Conservation (phyloP, 352 stramenopile genomes). For the Pythium rhizo-oryzae region DNA sequence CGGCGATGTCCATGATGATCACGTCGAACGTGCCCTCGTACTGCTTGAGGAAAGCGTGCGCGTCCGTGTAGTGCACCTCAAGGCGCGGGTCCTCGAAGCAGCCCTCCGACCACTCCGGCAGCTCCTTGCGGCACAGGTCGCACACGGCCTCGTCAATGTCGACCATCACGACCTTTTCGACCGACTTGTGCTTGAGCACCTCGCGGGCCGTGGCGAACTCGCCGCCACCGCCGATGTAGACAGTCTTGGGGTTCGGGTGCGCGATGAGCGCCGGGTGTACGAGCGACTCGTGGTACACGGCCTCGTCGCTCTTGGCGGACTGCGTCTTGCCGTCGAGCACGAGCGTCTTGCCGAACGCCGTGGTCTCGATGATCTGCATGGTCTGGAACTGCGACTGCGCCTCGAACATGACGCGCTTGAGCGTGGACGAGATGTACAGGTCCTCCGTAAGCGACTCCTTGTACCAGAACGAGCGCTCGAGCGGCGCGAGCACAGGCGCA, state of each 20-base stretch:
- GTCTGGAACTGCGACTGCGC: slow-evolving; percentile 91
- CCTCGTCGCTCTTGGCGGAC: slow-evolving; percentile 92
- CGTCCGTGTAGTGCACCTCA: slow-evolving; percentile 92
- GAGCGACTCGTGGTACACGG: slow-evolving; percentile 96
- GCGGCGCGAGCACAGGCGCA: slow-evolving; percentile 44
- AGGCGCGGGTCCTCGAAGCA: slow-evolving; percentile 91
- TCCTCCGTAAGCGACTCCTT: slow-evolving; percentile 91
- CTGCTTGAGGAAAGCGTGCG: slow-evolving; percentile 88
- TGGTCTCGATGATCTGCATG: slow-evolving; percentile 94
- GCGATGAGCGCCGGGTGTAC: slow-evolving; percentile 93
- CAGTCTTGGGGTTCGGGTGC: slow-evolving; percentile 84
- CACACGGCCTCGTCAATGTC: slow-evolving; percentile 95
- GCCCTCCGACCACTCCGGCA: slow-evolving; percentile 93
- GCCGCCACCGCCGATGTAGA: slow-evolving; percentile 93
- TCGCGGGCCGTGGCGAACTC: slow-evolving; percentile 95
- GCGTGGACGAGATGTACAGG: slow-evolving; percentile 84
- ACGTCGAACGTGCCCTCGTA: slow-evolving; percentile 90
- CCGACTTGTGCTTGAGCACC: slow-evolving; percentile 88
- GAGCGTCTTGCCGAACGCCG: slow-evolving; percentile 93
- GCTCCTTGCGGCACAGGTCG: slow-evolving; percentile 92
- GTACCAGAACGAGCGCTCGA: slow-evolving; percentile 80
- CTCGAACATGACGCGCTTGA: slow-evolving; percentile 90
- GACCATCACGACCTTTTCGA: slow-evolving; percentile 96
- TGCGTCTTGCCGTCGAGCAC: slow-evolving; percentile 97
- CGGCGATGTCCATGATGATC: slow-evolving; percentile 97